Conservation (phyloP, 2,329 filamentous ascomycete genomes). For the Paecilomyces sp. region DNA sequence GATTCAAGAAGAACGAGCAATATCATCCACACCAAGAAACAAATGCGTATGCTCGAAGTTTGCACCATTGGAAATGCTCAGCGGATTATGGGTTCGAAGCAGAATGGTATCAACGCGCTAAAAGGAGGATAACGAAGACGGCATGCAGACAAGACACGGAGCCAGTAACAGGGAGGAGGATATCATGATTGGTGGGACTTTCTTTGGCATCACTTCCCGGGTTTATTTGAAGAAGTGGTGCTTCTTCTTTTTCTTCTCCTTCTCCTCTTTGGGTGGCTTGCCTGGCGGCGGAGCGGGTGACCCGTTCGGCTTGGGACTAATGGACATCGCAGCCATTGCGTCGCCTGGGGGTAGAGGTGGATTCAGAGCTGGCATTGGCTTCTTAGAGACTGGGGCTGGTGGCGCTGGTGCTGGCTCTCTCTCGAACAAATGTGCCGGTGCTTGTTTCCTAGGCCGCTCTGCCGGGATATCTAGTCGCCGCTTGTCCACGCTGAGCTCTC, state of each 20-base stretch:
- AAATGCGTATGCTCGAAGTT: not conserved
- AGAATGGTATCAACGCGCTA: slow-evolving; percentile 28
- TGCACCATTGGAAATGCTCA: not conserved
- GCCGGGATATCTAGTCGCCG: slow-evolving; percentile 71
- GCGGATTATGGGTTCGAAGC: not conserved
- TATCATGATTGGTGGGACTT: not conserved
- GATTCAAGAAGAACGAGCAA: not conserved
- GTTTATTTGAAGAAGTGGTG: slow-evolving; percentile 46
- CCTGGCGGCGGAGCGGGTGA: slow-evolving; percentile 24
- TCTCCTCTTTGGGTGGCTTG: slow-evolving; percentile 49
- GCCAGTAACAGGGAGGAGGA: not conserved
- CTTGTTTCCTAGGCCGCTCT: slow-evolving; percentile 71
- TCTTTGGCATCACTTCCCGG: not conserved
- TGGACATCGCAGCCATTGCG: slow-evolving; percentile 11
- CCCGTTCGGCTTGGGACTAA: slow-evolving; percentile 7
- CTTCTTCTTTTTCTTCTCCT: slow-evolving; percentile 49
- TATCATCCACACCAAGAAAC: not conserved
- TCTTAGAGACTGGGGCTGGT: slow-evolving; percentile 11
- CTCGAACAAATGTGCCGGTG: slow-evolving; percentile 81
- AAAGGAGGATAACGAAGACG: not conserved
- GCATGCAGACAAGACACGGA: not conserved
- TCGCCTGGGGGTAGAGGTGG: slow-evolving; percentile 7
- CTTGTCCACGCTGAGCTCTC: slow-evolving; percentile 69
- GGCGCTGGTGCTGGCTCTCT: slow-evolving; percentile 54
- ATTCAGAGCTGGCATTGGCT: not conserved